Evolutionary conservation across 441 rosid species (phyloP).

Genomic region (Manihot esculenta): DNA sequence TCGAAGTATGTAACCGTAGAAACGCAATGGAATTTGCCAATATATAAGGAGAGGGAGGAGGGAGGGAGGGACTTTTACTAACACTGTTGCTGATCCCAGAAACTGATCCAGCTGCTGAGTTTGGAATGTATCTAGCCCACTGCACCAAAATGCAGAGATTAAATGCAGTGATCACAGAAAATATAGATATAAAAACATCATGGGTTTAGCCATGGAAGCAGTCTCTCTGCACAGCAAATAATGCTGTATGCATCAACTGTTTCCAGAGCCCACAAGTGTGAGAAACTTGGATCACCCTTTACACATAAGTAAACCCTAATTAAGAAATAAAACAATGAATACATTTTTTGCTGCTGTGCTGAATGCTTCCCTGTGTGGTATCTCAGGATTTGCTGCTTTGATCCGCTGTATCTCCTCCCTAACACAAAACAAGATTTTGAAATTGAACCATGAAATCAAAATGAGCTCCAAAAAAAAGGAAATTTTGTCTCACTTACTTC

Average conservation of each 20-base stretch:
- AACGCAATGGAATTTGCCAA: too few species aligned
- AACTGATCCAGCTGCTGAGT: conserved; percentile 55
- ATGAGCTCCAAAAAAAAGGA: too few species aligned
- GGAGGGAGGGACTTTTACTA: background rate
- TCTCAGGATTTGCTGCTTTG: conserved; percentile 92
- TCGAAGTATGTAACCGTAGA: too few species aligned
- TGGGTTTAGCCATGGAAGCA: too few species aligned
- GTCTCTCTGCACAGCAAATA: too few species aligned
- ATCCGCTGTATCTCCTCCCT: conserved; percentile 99
- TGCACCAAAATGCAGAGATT: conserved; percentile 15
- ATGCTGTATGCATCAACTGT: too few species aligned
- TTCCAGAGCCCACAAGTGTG: too few species aligned
- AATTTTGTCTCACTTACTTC: conserved; percentile 50
- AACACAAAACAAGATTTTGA: background rate
- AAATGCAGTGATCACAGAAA: background rate
- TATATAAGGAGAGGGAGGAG: background rate
- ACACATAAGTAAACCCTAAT: background rate
- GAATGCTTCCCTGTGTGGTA: conserved; percentile 95
- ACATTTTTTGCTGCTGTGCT: conserved; percentile 98
- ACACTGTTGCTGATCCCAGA: conserved; percentile 49
- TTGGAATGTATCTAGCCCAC: conserved; percentile 99
- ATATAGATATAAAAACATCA: too few species aligned
- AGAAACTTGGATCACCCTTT: too few species aligned
- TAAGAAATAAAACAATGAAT: background rate
- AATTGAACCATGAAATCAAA: too few species aligned